Evolutionary conservation across 2,329 filamentous ascomycete genomes (phyloP).

Genomic region (Verticillium nonalfalfae): DNA sequence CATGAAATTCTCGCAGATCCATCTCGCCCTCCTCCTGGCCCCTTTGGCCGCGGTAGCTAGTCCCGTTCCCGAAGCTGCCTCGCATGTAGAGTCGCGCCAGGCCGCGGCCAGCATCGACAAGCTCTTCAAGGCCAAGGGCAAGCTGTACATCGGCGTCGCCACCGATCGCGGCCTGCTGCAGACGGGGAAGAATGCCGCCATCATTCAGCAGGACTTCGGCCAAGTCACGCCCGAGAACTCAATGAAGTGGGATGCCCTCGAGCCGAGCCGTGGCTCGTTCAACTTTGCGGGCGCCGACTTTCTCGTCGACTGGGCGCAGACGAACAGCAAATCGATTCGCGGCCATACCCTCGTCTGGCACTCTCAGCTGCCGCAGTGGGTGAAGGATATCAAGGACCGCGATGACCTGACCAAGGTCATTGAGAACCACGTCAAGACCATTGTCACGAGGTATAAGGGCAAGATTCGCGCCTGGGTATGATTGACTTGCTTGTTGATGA

Average conservation of each 20-base stretch:
- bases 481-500: neutral
- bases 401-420: conserved; percentile 48
- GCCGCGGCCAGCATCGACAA: conserved; percentile 40
- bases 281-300: conserved; percentile 50
- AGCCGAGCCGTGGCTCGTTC: conserved; percentile 44
- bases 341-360: conserved; percentile 65
- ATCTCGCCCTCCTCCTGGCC: conserved; percentile 25
- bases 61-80: conserved; percentile 20
- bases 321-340: conserved; percentile 51
- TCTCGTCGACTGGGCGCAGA: conserved; percentile 49
- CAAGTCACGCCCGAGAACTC: conserved; percentile 63
- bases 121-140: conserved; percentile 54
- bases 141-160: conserved; percentile 57
- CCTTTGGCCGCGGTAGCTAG: conserved; percentile 26
- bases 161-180: conserved; percentile 48
- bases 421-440: conserved; percentile 52
- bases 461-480: conserved; percentile 52
- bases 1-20: conserved; percentile 13
- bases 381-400: conserved; percentile 46
- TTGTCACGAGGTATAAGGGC: conserved; percentile 54
- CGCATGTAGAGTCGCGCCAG: conserved; percentile 42
- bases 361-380: conserved; percentile 52
- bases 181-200: conserved; percentile 40
- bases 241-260: conserved; percentile 61
- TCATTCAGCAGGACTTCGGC: conserved; percentile 57